Evolutionary conservation across 805 yeast species (phyloP).

Genomic region (Candida krabiensis): DNA sequence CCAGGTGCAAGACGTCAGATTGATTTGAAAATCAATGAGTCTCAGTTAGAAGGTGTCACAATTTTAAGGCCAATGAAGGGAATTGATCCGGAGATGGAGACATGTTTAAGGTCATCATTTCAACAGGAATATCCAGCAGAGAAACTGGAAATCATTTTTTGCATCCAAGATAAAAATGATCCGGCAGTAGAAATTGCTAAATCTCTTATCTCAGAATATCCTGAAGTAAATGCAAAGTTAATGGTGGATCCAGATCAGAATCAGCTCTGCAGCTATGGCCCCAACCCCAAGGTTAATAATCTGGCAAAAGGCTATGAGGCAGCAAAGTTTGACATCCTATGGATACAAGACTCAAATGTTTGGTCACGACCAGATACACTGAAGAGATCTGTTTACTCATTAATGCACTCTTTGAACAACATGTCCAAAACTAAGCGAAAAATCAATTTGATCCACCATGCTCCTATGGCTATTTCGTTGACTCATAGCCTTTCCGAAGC

Average conservation of each 20-base stretch:
- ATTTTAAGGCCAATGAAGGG: slow-evolving; percentile 85
- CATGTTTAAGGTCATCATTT: slow-evolving; percentile 68
- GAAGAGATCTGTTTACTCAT: slow-evolving; percentile 58
- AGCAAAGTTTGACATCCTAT: slow-evolving; percentile 71
- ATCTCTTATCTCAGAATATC: slow-evolving; percentile 50
- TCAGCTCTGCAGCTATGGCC: slow-evolving; percentile 57
- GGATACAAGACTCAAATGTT: slow-evolving; percentile 87
- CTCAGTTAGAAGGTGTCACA: slow-evolving; percentile 64
- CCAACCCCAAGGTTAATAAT: slow-evolving; percentile 88
- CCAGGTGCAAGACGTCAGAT: slow-evolving; percentile 13
- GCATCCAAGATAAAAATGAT: slow-evolving; percentile 65
- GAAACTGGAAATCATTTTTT: slow-evolving; percentile 68
- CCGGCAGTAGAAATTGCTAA: slow-evolving; percentile 62
- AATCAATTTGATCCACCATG: slow-evolving; percentile 78
- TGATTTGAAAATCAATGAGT: slow-evolving; percentile 23
- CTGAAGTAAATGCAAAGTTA: slow-evolving; percentile 57
- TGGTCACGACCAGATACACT: slow-evolving; percentile 71
- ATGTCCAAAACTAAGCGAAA: slow-evolving; percentile 40
- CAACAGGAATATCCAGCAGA: slow-evolving; percentile 62
- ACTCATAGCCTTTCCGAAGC: slow-evolving; percentile 24
- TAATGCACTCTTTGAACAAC: slow-evolving; percentile 50
- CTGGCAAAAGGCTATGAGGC: slow-evolving; percentile 72
- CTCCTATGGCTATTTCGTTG: slow-evolving; percentile 59
- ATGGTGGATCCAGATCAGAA: slow-evolving; percentile 45
- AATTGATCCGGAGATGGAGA: slow-evolving; percentile 69